A percentile compares a stretch with the other conserved stretches of the same genome.
phyloP scores from a whole-genome alignment of 371 early-diverging fungal species.

The Choanephora cucurbitarum region DNA sequence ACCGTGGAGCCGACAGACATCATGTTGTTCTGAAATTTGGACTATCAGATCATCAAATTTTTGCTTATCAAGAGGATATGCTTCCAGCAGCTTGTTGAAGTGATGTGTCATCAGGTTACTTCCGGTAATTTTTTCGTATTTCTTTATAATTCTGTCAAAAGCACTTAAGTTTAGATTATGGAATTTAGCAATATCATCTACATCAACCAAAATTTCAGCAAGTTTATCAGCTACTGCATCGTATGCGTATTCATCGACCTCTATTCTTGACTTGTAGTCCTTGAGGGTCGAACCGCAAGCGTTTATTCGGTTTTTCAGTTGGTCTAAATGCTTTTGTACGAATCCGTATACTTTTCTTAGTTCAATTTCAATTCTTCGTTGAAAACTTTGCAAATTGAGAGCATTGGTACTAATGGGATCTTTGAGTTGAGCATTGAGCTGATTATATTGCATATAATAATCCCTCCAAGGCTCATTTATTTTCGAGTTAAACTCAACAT shows the following conservation, averaged over 20 bases:
- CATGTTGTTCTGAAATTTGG: conserved; percentile 23
- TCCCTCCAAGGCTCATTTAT: conserved; percentile 43
- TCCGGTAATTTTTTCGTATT: conserved; percentile 75
- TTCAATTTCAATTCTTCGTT: conserved; percentile 69
- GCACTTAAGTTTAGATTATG: conserved; percentile 88
- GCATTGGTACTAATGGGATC: conserved; percentile 13
- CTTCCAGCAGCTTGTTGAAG: conserved; percentile 66
- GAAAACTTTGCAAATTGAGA: conserved; percentile 70
- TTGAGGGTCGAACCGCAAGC: conserved; percentile 65
- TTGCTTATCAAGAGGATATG: conserved; percentile 26
- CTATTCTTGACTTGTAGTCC: conserved; percentile 10
- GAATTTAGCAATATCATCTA: conserved; percentile 83
- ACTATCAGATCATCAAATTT: conserved; percentile 36
- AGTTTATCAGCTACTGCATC: conserved; percentile 28
- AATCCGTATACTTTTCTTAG: conserved; percentile 84
- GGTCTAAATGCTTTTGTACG: conserved; percentile 72
- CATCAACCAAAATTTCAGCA: conserved; percentile 55
- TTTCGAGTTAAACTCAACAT: conserved; percentile 40
- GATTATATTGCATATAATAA: conserved; percentile 44
- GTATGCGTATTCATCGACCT: conserved; percentile 3
- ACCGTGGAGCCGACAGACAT: conserved; percentile 25
- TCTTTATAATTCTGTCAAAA: conserved; percentile 86
- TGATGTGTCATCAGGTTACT: conserved; percentile 77
- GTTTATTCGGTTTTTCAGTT: conserved; percentile 70
- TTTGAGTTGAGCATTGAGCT: conserved; percentile 35